Base-by-base conservation (phyloP, 2,329 filamentous ascomycete genomes). In the Aspergillus tubingensis region DNA sequence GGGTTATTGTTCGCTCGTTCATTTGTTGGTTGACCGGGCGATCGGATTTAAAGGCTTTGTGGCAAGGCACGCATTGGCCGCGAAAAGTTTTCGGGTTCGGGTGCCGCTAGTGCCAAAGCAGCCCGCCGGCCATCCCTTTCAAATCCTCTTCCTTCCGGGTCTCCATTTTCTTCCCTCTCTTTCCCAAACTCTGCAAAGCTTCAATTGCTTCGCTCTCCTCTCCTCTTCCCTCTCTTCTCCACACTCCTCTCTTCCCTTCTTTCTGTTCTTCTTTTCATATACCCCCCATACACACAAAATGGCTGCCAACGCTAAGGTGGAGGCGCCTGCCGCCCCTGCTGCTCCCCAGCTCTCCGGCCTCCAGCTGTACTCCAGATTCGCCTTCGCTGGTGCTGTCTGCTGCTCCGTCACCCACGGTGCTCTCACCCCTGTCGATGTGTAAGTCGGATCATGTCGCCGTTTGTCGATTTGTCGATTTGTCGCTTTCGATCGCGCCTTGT, bases 351-450 rank as follows among this genome's bases (percentile, higher is more conserved):
- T 87, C 67, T 82, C 78, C 69, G 87, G 88, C 65, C 51, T 92
- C 69, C 83, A 79, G 62, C 91, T 99, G 73, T 98, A 98, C 89
- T 91, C 91, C 74, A 88, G 92, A 82, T 97, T 97, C 84, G 94
- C 95, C 82, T 90, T 99, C 74, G 93, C 95, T 74, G 95, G 95
- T 83, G 95, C 95, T 73, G 84, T 98, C 85, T 97, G 95, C 89
- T 99, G 95, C 83, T 95, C 93, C 73, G 84, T 98, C 83, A 99
- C 95, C 77, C 95, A 99, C 87, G 95, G 94, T 81, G 90, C 86
- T 76, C 88, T 98, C 74, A 99, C 95, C 71, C 95, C 95, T 77
- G 92, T 99, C 81, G 95, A 99, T 91, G 95, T 99, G 94, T 98
- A 95, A 81, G 94, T 91, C 63, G 59, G 25, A 36, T 72, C 72